Conservation (phyloP, 495 filamentous ascomycete genomes). For the Penicillium egyptiacum region DNA sequence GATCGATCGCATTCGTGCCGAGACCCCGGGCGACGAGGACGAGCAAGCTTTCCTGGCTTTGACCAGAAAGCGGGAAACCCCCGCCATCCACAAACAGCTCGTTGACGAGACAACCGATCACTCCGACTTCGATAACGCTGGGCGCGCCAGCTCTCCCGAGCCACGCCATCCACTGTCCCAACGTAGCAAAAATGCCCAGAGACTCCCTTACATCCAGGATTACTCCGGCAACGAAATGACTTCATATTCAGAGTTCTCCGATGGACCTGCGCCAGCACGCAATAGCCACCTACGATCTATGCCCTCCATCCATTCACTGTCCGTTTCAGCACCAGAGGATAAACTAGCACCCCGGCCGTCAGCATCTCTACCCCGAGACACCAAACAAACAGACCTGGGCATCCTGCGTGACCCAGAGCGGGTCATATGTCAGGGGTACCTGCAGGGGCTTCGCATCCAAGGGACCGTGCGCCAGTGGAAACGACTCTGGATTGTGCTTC, state of each 20-base stretch:
- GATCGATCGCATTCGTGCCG: constrained; percentile 76
- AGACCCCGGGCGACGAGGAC: constrained; percentile 81
- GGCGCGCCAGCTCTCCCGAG: constrained; percentile 48
- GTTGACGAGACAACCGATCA: constrained; percentile 49
- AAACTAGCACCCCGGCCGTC: constrained; percentile 23
- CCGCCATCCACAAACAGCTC: constrained; percentile 38
- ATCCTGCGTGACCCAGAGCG: constrained; percentile 64
- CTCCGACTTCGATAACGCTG: constrained; percentile 38
- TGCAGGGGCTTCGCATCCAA: constrained; percentile 81
- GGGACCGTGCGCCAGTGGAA: constrained; percentile 94
- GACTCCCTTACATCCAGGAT: constrained; percentile 59
- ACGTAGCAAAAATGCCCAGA: constrained; percentile 24
- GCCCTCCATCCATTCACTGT: constrained; percentile 36
- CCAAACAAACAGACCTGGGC: constrained; percentile 54
- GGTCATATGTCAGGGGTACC: constrained; percentile 88
- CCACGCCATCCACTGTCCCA: constrained; percentile 36
- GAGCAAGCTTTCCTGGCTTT: constrained; percentile 70
- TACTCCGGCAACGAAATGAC: constrained; percentile 88
- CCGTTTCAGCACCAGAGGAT: constrained; percentile 31
- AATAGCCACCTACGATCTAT: constrained; percentile 34
- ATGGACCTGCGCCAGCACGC: constrained; percentile 46
- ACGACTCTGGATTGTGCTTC: constrained; percentile 88
- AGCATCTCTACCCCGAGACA: constrained; percentile 42
- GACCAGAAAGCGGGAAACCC: constrained; percentile 45
- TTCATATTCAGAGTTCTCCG: constrained; percentile 89